Conservation (phyloP, 345 rosid species). For the Citrus medica region DNA sequence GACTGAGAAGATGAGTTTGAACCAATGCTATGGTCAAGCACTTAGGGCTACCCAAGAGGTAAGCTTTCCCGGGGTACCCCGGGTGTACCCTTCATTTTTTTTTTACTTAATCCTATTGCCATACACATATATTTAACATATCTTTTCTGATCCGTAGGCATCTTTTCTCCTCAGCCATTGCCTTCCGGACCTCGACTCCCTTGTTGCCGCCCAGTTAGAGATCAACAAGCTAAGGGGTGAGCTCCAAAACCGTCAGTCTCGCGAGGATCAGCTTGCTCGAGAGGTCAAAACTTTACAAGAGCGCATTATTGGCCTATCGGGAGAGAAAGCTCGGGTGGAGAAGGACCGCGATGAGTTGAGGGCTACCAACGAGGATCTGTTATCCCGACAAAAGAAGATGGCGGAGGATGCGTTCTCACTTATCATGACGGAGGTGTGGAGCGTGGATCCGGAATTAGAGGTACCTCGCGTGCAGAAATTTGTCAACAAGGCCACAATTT, state of each 20-base stretch:
- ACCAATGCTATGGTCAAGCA: fast-evolving
- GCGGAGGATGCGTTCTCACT: too few relatives aligned
- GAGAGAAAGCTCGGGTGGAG: too few relatives aligned
- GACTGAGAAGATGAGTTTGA: fast-evolving
- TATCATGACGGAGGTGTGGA: too few relatives aligned
- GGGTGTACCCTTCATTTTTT: fast-evolving
- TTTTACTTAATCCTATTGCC: fast-evolving
- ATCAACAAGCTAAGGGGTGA: fast-evolving
- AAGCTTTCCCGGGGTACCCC: too few relatives aligned
- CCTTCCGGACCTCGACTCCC: fast-evolving
- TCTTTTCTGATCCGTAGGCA: fast-evolving
- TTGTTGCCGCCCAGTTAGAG: fast-evolving
- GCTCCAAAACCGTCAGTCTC: fast-evolving
- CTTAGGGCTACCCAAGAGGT: too few relatives aligned
- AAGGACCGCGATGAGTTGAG: fast-evolving
- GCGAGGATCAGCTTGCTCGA: fast-evolving
- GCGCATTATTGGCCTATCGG: fast-evolving
- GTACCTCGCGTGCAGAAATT: too few relatives aligned
- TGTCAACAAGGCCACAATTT: too few relatives aligned
- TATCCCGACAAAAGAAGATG: fast-evolving
- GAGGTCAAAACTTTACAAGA: fast-evolving
- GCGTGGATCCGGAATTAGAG: too few relatives aligned
- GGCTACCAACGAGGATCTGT: fast-evolving
- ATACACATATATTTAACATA: fast-evolving
- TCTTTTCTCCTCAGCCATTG: too few relatives aligned